Evolutionary conservation across 805 yeast species (phyloP).

Genomic region (Starmerella geochares): DNA sequence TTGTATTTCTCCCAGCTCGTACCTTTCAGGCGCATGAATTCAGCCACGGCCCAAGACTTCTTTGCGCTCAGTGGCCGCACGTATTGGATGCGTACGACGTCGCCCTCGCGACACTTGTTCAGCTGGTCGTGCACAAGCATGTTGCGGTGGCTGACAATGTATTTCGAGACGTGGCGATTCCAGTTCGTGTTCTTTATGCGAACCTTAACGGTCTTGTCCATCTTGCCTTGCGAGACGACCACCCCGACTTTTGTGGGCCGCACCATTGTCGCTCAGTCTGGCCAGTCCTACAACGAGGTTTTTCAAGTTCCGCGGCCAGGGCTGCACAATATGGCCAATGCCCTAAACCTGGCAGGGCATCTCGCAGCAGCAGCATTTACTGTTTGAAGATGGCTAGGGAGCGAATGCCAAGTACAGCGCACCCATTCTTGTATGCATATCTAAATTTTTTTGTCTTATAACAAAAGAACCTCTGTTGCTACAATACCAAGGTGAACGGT

Average conservation of each 20-base stretch:
- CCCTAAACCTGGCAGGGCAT: background rate
- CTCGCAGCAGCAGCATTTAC: no score
- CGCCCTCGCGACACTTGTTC: conserved; percentile 86
- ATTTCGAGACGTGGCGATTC: conserved; percentile 44
- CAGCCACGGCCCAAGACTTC: conserved; percentile 85
- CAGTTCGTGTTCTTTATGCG: conserved; percentile 69
- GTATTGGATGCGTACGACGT: conserved; percentile 78
- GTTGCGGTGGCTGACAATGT: conserved; percentile 66
- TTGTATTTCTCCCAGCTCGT: conserved; percentile 79
- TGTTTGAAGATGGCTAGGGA: no score
- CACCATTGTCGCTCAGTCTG: conserved; percentile 45
- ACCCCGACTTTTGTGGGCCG: conserved; percentile 85
- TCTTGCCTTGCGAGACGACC: conserved; percentile 91
- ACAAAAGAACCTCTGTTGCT: no score
- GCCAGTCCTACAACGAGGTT: background rate
- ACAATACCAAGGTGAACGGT: no score
- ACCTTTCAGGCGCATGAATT: conserved; percentile 79
- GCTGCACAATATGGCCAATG: background rate
- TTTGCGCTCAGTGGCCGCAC: conserved; percentile 73
- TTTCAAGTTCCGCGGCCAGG: background rate
- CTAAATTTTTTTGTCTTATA: no score
- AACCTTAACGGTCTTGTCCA: conserved; percentile 91
- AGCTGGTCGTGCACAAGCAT: conserved; percentile 91
- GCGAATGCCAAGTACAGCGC: no score
- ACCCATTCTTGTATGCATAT: no score